A percentile compares a stretch with the other conserved stretches of the same genome.
Evolutionary conservation across 2,329 filamentous ascomycete genomes (phyloP).

Genomic region (Xenoacremonium recifei): DNA sequence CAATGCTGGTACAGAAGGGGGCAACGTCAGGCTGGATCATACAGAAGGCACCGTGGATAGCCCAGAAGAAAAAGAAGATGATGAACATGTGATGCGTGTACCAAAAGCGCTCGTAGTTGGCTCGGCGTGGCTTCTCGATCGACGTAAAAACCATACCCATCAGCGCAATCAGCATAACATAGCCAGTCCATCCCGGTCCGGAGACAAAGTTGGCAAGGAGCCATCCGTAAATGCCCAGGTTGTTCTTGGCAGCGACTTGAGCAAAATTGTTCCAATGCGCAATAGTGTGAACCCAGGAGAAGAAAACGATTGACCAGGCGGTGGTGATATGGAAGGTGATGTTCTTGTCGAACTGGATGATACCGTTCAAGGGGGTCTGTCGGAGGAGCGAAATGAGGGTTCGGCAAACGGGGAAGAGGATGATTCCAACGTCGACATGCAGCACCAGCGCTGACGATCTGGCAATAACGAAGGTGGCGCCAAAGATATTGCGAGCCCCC

Average conservation of each 20-base stretch:
- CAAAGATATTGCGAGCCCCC: constrained; percentile 65
- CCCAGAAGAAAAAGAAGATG: constrained; percentile 87
- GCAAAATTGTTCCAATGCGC: constrained; percentile 88
- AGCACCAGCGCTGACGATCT: constrained; percentile 73
- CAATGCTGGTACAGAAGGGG: constrained; percentile 72
- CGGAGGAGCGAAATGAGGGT: constrained; percentile 79
- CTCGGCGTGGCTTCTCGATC: constrained; percentile 72
- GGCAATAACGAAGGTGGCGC: constrained; percentile 74
- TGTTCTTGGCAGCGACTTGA: constrained; percentile 70
- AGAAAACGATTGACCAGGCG: constrained; percentile 86
- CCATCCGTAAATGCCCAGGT: constrained; percentile 75
- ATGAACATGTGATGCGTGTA: constrained; percentile 87
- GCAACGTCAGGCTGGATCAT: constrained; percentile 86
- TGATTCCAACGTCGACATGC: constrained; percentile 77
- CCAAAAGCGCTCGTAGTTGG: constrained; percentile 89
- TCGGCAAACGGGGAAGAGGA: constrained; percentile 79
- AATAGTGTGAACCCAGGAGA: constrained; percentile 82
- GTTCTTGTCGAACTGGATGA: constrained; percentile 87
- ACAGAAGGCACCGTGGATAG: constrained; percentile 85
- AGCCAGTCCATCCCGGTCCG: constrained; percentile 82
- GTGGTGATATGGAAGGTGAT: constrained; percentile 85
- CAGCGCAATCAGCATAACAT: constrained; percentile 76
- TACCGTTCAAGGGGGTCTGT: constrained; percentile 79
- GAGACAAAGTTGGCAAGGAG: constrained; percentile 74
- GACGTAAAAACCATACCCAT: constrained; percentile 79